Evolutionary conservation across 805 yeast species (phyloP).

Genomic region (Middelhovenomyces tepae): DNA sequence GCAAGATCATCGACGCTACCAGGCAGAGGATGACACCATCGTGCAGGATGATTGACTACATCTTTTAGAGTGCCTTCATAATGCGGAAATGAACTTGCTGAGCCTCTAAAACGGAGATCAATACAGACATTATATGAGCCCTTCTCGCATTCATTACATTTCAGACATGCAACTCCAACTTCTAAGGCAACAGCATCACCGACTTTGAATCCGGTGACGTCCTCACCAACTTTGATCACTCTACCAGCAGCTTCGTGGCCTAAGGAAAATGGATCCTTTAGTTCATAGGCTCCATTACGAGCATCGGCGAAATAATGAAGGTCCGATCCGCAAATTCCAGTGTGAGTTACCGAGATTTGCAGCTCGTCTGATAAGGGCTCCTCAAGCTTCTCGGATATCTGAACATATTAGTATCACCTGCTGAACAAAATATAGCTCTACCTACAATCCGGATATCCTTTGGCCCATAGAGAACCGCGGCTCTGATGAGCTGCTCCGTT

Average conservation of each 20-base stretch:
- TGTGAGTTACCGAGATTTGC: too few relatives aligned
- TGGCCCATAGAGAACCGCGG: too few relatives aligned
- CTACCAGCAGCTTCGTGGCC: slow-evolving; percentile 65
- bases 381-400: too few relatives aligned
- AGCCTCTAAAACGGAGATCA: slow-evolving; percentile 28
- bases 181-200: too few relatives aligned
- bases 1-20: slow-evolving; percentile 35
- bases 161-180: slow-evolving; percentile 46
- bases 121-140: slow-evolving; percentile 33
- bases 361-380: too few relatives aligned
- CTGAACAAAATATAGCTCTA: too few relatives aligned
- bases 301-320: slow-evolving; percentile 63
- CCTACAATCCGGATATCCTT: too few relatives aligned
- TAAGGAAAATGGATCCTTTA: slow-evolving; percentile 49
- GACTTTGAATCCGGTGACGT: slow-evolving; percentile 44
- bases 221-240: slow-evolving; percentile 55
- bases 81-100: slow-evolving; percentile 33
- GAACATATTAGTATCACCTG: too few relatives aligned
- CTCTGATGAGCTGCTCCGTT: too few relatives aligned
- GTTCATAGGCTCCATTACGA: slow-evolving; percentile 48
- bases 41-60: slow-evolving; percentile 30
- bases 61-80: slow-evolving; percentile 29
- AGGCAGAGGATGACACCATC: slow-evolving; percentile 30
- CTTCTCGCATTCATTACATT: slow-evolving; percentile 27
- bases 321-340: slow-evolving; percentile 73